phyloP scores from a whole-genome alignment of 1,284 basidiomycete genomes.

The Schizophyllum commune region DNA sequence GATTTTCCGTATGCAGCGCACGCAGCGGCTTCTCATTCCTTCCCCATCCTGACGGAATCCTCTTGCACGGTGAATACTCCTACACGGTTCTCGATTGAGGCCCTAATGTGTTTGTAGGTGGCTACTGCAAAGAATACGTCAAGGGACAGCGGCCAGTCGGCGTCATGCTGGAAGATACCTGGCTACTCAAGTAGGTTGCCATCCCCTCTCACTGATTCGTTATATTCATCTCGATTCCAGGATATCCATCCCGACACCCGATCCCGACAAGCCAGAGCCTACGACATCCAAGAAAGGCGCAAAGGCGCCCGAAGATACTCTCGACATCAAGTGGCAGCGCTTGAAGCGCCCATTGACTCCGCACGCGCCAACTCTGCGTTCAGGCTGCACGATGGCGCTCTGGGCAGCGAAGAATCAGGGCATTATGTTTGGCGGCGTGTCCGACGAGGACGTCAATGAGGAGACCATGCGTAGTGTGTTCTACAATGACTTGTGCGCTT shows the following conservation, averaged over 20 bases:
- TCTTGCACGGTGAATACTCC: conserved; percentile 63
- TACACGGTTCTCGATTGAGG: background rate
- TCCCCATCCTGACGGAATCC: conserved; percentile 70
- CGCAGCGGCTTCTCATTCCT: conserved; percentile 88
- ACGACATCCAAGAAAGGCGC: conserved; percentile 28
- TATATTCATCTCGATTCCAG: conserved; percentile 4
- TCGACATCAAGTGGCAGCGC: conserved; percentile 77
- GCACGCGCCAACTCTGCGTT: conserved; percentile 65
- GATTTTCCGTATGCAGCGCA: conserved; percentile 36
- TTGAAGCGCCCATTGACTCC: conserved; percentile 68
- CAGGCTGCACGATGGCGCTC: conserved; percentile 80
- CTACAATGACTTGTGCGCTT: conserved; percentile 72
- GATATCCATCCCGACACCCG: conserved; percentile 14
- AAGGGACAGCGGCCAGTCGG: conserved; percentile 86
- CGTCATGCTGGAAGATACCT: conserved; percentile 86
- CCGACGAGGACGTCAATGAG: conserved; percentile 83
- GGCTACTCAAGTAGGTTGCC: conserved; percentile 67
- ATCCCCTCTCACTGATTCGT: background rate
- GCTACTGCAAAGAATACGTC: conserved; percentile 88
- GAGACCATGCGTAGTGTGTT: conserved; percentile 83
- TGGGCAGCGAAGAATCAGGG: conserved; percentile 69
- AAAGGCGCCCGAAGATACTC: conserved; percentile 19
- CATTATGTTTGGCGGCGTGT: conserved; percentile 87
- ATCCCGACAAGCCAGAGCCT: conserved; percentile 8
- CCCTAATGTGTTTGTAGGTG: conserved; percentile 36